Evolutionary conservation across 176 grass and related monocot species (phyloP), one percentile per base, ranked within the genome.

Genomic region (Elymus sibiricus): DNA sequence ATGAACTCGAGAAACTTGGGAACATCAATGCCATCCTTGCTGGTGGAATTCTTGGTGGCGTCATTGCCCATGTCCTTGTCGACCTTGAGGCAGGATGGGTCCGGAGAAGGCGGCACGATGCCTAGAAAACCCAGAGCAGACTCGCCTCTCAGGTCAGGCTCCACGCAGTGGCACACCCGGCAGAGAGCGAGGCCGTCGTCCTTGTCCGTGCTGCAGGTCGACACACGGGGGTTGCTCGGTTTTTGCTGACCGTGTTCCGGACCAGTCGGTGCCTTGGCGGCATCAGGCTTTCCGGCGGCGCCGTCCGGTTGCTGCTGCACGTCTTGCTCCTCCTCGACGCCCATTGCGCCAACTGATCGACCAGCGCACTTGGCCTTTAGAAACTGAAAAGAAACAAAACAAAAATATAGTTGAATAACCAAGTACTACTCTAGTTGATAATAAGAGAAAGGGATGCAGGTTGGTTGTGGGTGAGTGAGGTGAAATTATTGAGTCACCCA

Each of bases 161-260:
- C 97, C n/a, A 70, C 81, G 47, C 92, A 94, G 31, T 98, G 97
- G 43, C 97, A 98, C 55, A 98, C 94, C 19, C 97, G 88, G 88
- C 97, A 98, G 72, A 95, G 31, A 17, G 70, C 27, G 13, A 87
- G 86, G 87, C 73, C 78, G 0, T 42, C 87, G 86, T 98, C 93
- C 24, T 75, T 86, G 25, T 98, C 97, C 1, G 84, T 92, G 79
- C 88, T 94, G 88, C 62, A 88, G 91, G 43, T 89, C 10, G 93
- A 98, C 61, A 86, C 53, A 9, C 89, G 82, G 66, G 88, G 76
- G 19, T 70, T 67, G 43, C 65, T 39, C 19, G 64, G 73, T 58
- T 63, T 83, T 11, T 7, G 47, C 16, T 89, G 78, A 43, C 40
- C 74, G 29, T 60, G 11, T 51, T 76, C 79, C 34, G 63, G 81